Evolutionary conservation across 768 basidiomycete species (phyloP), one percentile per base, ranked within the genome.

Genomic region (Mycena galericulata): DNA sequence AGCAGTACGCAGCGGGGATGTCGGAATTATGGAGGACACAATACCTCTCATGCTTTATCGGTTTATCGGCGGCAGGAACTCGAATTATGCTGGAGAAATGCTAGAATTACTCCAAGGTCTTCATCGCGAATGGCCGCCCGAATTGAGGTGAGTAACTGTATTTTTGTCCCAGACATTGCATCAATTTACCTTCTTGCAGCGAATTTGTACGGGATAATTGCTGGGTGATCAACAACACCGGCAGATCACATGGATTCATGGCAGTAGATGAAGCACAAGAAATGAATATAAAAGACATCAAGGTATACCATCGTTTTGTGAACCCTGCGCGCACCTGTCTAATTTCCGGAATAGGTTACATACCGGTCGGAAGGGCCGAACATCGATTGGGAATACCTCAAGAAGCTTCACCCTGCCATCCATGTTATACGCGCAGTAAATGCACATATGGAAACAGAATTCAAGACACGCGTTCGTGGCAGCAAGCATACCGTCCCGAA

Each of bases 1-100:
- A 22, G 73, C 76, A 3, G 76, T 79, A 14, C 65, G 63, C n/a
- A 27, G 22, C 5, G 77, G 79, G 50, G 71, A 78, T 67, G 72
- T 78, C 29, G 76, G 76, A 0, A 7, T 41, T 1, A 76, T 78
- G 75, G 72, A 76, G 46, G 57, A 68, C 26, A 32, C 72, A n/a
- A 47, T 78, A 20, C 76, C 76, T 0, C 40, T 24, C 2, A 50
- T 75, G 4, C 26, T 76, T 8, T 73, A 74, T 27, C 64, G 72
- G 11, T 78, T 77, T 55, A 29, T 34, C n/a, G 76, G 74, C 5
- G 71, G 75, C 29, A 41, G 58, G 3, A 74, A 76, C 56, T 53
- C 62, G 20, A 74, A 77, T 18, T 77, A 77, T 54, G 26, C 68
- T 3, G 57, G 34, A 17, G 76, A 77, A 41, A 53, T 74, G n/a